Percentiles rank a stretch among this genome's conserved stretches.
Evolutionary conservation across 2,329 filamentous ascomycete species (phyloP).

Genomic region (Emmonsiellopsis sp.): DNA sequence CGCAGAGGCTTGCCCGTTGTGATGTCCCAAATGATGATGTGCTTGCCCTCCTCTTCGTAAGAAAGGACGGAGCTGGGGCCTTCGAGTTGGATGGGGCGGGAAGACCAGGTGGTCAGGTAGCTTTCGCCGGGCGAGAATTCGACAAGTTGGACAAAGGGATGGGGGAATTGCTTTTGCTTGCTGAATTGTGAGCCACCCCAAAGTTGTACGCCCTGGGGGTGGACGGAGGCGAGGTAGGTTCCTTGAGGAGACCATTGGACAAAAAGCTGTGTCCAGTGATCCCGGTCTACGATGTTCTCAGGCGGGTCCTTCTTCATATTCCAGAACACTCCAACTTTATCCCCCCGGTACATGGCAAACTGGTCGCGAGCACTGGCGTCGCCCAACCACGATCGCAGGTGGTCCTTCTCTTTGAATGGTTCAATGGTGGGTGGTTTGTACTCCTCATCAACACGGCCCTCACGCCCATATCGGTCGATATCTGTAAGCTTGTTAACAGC

Average conservation of each 20-base stretch:
- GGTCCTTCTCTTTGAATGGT: conserved; percentile 84
- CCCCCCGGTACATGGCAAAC: conserved; percentile 87
- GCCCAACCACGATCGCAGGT: conserved; percentile 85
- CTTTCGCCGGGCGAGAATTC: conserved; percentile 92
- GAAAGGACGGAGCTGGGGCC: conserved; percentile 78
- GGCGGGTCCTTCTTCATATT: conserved; percentile 91
- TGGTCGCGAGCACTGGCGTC: conserved; percentile 88
- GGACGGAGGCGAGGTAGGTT: conserved; percentile 88
- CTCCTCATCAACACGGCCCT: conserved; percentile 86
- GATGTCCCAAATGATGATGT: conserved; percentile 98
- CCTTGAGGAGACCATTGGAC: conserved; percentile 96
- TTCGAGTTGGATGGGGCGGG: conserved; percentile 82
- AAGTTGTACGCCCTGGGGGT: conserved; percentile 91
- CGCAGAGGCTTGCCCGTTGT: conserved; percentile 80
- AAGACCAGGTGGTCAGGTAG: conserved; percentile 95
- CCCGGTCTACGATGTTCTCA: conserved; percentile 81
- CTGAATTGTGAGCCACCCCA: conserved; percentile 91
- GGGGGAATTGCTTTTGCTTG: conserved; percentile 84
- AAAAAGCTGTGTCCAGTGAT: conserved; percentile 97
- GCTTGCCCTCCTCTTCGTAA: conserved; percentile 94
- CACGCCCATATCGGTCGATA: conserved; percentile 89
- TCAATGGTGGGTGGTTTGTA: conserved; percentile 76
- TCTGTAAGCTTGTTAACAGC: conserved; percentile 97
- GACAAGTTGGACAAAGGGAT: conserved; percentile 90
- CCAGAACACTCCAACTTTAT: conserved; percentile 93